phyloP scores from a whole-genome alignment of 139 green algal genomes.

The Chlamydomonas applanata region DNA sequence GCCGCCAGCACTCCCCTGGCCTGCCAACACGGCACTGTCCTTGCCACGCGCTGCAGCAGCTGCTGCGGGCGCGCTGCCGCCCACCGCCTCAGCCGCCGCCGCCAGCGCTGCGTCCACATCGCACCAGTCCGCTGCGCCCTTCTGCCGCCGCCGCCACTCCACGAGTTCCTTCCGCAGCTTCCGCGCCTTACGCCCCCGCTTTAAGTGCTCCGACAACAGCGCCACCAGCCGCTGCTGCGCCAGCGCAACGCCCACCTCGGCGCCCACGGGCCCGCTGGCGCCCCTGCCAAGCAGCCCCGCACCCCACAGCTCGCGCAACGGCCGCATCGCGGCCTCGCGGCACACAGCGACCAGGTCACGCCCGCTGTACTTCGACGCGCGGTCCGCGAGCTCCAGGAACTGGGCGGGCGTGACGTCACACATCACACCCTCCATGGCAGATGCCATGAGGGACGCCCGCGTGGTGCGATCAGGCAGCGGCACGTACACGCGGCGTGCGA shows the following conservation, averaged over 20 bases:
- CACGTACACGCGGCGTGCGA: slow-evolving; percentile 48
- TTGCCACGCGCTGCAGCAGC: slow-evolving; percentile 13
- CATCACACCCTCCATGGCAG: slow-evolving; percentile 26
- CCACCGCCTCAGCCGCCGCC: slow-evolving; percentile 5
- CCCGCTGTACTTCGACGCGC: slow-evolving; percentile 34
- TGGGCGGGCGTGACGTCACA: slow-evolving; percentile 24
- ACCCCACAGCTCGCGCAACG: slow-evolving; percentile 50
- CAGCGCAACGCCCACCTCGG: not conserved
- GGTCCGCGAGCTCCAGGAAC: slow-evolving; percentile 32
- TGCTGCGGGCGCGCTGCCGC: not conserved
- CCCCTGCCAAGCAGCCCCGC: slow-evolving; percentile 20
- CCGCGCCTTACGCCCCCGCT: not conserved
- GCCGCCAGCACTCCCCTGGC: not conserved
- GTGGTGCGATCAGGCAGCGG: slow-evolving; percentile 41
- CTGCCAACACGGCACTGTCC: not conserved
- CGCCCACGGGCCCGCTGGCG: not conserved
- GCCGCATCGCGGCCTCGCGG: slow-evolving; percentile 52
- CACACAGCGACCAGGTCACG: slow-evolving; percentile 46
- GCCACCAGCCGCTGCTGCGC: slow-evolving; percentile 19
- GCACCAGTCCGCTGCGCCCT: slow-evolving; percentile 13
- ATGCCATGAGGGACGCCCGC: slow-evolving; percentile 26
- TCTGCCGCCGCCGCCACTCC: slow-evolving; percentile 29
- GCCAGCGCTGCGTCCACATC: slow-evolving; percentile 27
- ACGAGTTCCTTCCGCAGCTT: slow-evolving; percentile 32
- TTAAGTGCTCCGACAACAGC: not conserved